phyloP scores from a whole-genome alignment of 768 basidiomycete species.

The Suillus spraguei region DNA sequence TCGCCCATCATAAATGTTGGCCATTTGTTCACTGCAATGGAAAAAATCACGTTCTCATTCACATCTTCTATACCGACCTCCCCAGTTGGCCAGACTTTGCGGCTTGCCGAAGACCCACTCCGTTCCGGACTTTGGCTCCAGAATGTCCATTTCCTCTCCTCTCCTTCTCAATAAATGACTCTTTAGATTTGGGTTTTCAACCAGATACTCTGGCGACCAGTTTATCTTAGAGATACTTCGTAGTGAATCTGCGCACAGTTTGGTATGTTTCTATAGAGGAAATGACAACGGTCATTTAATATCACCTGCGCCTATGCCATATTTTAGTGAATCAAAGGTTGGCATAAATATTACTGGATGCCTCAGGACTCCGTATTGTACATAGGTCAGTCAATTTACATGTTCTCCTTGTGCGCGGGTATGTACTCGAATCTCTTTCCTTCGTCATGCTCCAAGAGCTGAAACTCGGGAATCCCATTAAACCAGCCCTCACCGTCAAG shows the following conservation, averaged over 20 bases:
- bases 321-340: not conserved
- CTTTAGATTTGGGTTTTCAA: constrained; percentile 3
- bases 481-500: constrained; percentile 42
- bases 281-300: no score
- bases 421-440: constrained; percentile 24
- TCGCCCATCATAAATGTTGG: no score
- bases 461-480: constrained; percentile 39
- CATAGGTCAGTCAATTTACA: not conserved
- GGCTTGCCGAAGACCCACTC: no score
- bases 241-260: not conserved
- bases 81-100: no score
- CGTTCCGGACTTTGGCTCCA: no score
- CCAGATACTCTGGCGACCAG: not conserved
- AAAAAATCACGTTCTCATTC: no score
- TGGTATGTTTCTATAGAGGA: not conserved
- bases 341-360: not conserved
- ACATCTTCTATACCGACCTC: no score
- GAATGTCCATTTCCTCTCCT: no score
- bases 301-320: constrained; percentile 6
- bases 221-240: not conserved
- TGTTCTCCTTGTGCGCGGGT: not conserved
- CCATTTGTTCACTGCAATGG: no score
- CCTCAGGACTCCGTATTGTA: not conserved
- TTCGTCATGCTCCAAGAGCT: constrained; percentile 38
- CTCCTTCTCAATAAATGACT: constrained; percentile 16